Conservation (phyloP, 164 flowering plant species). For the Cinnamomum micranthum region DNA sequence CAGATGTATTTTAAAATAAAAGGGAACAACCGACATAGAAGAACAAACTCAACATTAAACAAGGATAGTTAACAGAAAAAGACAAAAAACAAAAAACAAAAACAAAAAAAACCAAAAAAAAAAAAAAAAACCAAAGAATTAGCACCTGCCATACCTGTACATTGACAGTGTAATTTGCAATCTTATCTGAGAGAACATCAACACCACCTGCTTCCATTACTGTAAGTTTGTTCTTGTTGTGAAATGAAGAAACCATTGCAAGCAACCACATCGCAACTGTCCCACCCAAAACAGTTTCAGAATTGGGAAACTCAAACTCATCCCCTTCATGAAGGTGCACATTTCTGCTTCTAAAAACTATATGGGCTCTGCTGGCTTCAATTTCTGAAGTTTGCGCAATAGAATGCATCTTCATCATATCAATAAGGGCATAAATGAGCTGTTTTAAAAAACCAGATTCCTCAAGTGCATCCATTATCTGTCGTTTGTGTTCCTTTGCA, state of each 20-base stretch:
- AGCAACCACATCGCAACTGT: constrained; percentile 82
- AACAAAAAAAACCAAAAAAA: no score
- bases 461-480: constrained; percentile 56
- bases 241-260: constrained; percentile 57
- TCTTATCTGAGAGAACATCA: constrained; percentile 69
- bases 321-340: constrained; percentile 45
- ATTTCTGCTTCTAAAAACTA: constrained; percentile 50
- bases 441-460: constrained; percentile 53
- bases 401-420: constrained; percentile 59
- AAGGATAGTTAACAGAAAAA: neutral
- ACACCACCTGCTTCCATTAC: constrained; percentile 82
- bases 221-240: constrained; percentile 36
- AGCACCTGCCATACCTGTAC: constrained; percentile 41
- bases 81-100: no score
- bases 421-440: constrained; percentile 57
- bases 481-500: constrained; percentile 56
- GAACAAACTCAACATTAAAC: neutral
- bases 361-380: constrained; percentile 49
- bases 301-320: constrained; percentile 62
- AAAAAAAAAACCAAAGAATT: neutral
- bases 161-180: constrained; percentile 50
- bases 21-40: neutral
- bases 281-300: constrained; percentile 60
- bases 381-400: constrained; percentile 40
- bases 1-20: no score